Evolutionary conservation across 202 grass and related monocot species (phyloP).

Genomic region (Tripidium arundinaceum): DNA sequence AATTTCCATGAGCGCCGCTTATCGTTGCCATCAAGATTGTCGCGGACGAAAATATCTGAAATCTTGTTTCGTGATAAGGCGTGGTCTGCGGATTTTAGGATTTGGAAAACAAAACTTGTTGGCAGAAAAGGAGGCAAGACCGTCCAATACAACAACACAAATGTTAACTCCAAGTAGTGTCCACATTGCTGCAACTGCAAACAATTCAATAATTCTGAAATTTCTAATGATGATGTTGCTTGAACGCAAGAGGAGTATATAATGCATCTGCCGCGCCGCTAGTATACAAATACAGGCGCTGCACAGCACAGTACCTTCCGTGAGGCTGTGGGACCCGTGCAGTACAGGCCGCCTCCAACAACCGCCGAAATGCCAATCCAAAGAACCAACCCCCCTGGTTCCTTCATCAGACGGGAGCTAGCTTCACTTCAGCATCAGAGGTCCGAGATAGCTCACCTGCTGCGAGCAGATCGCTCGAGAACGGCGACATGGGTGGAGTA

Average conservation of each 20-base stretch:
- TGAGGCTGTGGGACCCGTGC: slow-evolving; percentile 31
- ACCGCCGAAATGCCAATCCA: slow-evolving; percentile 22
- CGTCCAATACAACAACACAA: no score
- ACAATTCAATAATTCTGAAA: slow-evolving; percentile 18
- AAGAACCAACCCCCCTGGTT: neutral
- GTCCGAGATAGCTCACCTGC: slow-evolving; percentile 59
- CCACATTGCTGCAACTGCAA: slow-evolving; percentile 25
- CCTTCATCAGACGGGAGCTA: neutral
- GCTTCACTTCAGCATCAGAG: slow-evolving; percentile 17
- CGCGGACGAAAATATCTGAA: neutral
- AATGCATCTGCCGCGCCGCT: no score
- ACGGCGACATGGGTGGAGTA: no score
- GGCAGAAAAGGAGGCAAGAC: slow-evolving; percentile 19
- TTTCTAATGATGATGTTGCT: slow-evolving; percentile 17
- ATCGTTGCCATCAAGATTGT: no score
- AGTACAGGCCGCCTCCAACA: slow-evolving; percentile 28
- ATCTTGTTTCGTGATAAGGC: neutral
- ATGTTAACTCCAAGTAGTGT: neutral
- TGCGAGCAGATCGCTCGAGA: neutral
- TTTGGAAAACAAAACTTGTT: neutral
- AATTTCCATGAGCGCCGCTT: no score
- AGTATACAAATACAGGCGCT: neutral
- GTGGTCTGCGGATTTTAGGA: neutral
- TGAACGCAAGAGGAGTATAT: neutral
- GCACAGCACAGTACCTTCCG: neutral